Evolutionary conservation across 345 rosid species (phyloP).

Genomic region (rapeseed (Brassica napus)): DNA sequence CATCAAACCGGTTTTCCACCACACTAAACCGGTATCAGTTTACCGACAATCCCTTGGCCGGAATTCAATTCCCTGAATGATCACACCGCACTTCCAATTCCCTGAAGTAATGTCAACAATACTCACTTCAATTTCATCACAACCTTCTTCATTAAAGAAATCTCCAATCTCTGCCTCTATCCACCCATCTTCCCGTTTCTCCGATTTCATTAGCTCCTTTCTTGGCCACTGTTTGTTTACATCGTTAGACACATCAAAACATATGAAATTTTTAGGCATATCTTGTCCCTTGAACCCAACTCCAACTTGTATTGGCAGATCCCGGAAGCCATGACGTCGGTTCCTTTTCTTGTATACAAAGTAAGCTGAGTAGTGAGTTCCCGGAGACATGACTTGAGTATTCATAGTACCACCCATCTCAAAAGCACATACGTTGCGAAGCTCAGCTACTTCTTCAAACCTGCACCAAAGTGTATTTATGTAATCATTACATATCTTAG

Average conservation of each 20-base stretch:
- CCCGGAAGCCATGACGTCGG: neutral
- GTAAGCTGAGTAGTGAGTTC: constrained; percentile 19
- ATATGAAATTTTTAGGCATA: constrained; percentile 4
- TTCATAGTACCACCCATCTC: constrained; percentile 22
- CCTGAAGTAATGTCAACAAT: constrained; percentile 12
- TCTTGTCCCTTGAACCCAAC: constrained; percentile 26
- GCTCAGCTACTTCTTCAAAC: constrained; percentile 13
- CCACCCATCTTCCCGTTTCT: constrained; percentile 29
- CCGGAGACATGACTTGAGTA: neutral
- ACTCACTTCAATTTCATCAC: constrained; percentile 13
- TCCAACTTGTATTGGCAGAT: constrained; percentile 23
- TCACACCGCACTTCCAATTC: constrained; percentile 16
- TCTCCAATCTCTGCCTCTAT: constrained; percentile 31
- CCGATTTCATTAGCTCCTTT: constrained; percentile 9
- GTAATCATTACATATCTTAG: neutral
- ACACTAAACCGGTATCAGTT: neutral
- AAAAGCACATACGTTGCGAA: constrained; percentile 20
- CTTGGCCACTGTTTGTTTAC: neutral
- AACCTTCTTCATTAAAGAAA: constrained; percentile 23
- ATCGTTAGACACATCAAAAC: neutral
- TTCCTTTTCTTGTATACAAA: constrained; percentile 11
- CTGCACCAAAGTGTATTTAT: neutral
- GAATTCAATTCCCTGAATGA: constrained; percentile 26
- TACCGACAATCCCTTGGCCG: neutral
- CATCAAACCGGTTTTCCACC: neutral